These are phyloP conservation scores for Macrolepiota albuminosa DNA, from an alignment of 768 basidiomycete species.

Conservation along the genomic window DNA sequence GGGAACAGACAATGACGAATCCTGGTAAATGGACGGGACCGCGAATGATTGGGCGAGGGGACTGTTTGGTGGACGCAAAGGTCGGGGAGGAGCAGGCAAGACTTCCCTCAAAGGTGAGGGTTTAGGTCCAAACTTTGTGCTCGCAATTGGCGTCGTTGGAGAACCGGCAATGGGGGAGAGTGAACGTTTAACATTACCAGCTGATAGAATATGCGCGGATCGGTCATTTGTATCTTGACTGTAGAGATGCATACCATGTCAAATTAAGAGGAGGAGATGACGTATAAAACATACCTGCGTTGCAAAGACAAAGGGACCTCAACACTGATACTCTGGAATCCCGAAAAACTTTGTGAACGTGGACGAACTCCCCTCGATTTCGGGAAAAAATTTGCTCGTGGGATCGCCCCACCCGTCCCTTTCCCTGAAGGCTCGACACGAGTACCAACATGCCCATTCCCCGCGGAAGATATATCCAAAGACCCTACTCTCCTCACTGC, in stretches of 20 bases:
- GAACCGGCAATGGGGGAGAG: constrained; percentile 17
- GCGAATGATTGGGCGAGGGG: constrained; percentile 27
- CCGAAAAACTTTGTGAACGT: constrained; percentile 74
- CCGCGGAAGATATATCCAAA: constrained; percentile 3
- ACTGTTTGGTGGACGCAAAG: constrained; percentile 26
- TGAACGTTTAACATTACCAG: constrained; percentile 20
- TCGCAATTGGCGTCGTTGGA: constrained; percentile 11
- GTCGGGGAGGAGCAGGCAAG: constrained; percentile 9
- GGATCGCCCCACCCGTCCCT: constrained; percentile 29
- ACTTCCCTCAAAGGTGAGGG: constrained; percentile 14
- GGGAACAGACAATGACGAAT: constrained; percentile 11
- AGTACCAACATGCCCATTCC: neutral
- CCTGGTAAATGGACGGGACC: constrained; percentile 2
- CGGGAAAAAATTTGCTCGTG: constrained; percentile 63
- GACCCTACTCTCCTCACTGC: constrained; percentile 7
- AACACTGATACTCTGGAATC: constrained; percentile 42
- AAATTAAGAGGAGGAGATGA: neutral
- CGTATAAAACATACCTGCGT: constrained; percentile 22
- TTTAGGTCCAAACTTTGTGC: constrained; percentile 10
- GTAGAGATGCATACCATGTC: neutral
- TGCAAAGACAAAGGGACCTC: constrained; percentile 27
- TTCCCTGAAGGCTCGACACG: constrained; percentile 1
- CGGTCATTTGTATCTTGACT: constrained; percentile 24
- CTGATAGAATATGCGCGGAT: constrained; percentile 16
- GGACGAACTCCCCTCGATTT: constrained; percentile 50